Evolutionary conservation across 1,284 basidiomycete species (phyloP), one percentile per base, ranked within the genome.

Genomic region (Porodaedalea pini): DNA sequence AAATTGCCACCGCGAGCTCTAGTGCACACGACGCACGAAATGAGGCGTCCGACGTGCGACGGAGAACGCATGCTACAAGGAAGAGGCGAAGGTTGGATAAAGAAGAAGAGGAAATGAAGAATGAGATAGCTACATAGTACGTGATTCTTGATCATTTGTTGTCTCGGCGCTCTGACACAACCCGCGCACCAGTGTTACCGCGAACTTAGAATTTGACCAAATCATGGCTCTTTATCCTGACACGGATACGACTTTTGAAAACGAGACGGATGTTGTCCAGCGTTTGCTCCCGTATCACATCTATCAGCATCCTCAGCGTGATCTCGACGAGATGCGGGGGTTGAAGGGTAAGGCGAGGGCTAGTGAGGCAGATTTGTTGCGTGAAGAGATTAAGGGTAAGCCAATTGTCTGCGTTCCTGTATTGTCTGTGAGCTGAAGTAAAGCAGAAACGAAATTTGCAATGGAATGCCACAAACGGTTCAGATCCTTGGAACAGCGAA

Each of bases 261-360:
- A 87, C 65, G 70, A 75, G 10, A 65, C 71, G 4, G 89, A 91
- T 66, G 84, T 75, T 1, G 73, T 90, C 21, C 75, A 78, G 15
- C 78, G 88, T 51, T 73, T 91, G 15, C 70, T 91, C 23, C 88
- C 88, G 0, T 91, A 88, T 67, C 88, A 91, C 66, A 71, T 91
- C 52, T 89, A 85, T 63, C 85, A 87, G 62, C 83, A 88, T 57
- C 88, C 88, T 0, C 71, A 71, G 56, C 81, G 84, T 43, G 89
- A 90, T 64, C 63, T 88, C 58, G 68, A 71, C 17, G 40, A 63
- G 7, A 53, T 76, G 13, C 31, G 60, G 52, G 50, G 63, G 58
- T 49, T 69, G 66, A 88, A 89, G 68, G 79, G 82, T 5, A 88
- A 87, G 66, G 79, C 70, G 58, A 83, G 75, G 62, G 78, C 79